Conservation (phyloP, 2,329 filamentous ascomycete species). For the Cladosporium sp. region DNA sequence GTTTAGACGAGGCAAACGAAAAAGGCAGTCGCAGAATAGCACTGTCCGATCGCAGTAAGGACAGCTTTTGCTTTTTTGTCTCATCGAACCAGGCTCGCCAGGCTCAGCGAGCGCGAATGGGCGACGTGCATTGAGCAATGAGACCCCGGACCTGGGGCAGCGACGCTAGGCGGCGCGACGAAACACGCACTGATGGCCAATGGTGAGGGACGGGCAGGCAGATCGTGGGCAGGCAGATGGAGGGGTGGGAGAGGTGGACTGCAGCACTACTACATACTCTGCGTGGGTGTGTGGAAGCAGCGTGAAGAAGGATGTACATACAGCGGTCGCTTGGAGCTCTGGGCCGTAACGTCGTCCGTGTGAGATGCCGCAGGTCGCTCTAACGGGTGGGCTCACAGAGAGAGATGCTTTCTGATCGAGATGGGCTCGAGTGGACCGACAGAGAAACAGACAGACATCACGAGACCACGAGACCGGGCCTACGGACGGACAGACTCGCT, state of each 20-base stretch:
- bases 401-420: not conserved
- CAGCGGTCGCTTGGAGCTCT: slow-evolving; percentile 2
- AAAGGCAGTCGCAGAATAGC: slow-evolving; percentile 8
- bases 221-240: slow-evolving; percentile 6
- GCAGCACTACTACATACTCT: not conserved
- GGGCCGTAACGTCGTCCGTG: slow-evolving; percentile 11
- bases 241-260: not conserved
- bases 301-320: slow-evolving; percentile 12
- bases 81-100: slow-evolving; percentile 3
- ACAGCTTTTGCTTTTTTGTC: slow-evolving; percentile 5
- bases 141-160: slow-evolving; percentile 14
- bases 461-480: not conserved
- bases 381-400: not conserved
- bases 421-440: not conserved
- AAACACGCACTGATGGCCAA: slow-evolving; percentile 15
- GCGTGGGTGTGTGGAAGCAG: not conserved
- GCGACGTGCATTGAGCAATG: slow-evolving; percentile 11
- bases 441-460: not conserved
- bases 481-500: not conserved
- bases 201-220: slow-evolving; percentile 2
- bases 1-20: slow-evolving; percentile 1
- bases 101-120: not conserved
- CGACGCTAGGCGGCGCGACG: slow-evolving; percentile 14
- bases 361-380: slow-evolving; percentile 8
- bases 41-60: slow-evolving; percentile 3